These are phyloP conservation scores for Talaromyces sp. DNA, from an alignment of 2,329 filamentous ascomycete species.

Conservation along the genomic window DNA sequence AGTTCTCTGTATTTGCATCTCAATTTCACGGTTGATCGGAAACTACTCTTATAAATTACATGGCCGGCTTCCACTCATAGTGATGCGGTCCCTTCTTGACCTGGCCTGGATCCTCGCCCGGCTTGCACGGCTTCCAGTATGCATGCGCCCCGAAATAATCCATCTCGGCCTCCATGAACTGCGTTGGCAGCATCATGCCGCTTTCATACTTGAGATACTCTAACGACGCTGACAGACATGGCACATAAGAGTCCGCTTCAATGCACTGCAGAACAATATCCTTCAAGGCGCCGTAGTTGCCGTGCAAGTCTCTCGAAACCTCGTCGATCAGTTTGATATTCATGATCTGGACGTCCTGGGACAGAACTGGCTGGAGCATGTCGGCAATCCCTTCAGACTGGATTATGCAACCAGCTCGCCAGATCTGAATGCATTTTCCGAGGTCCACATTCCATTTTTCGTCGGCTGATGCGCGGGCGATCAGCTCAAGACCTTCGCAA, in stretches of 20 bases:
- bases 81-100: slow-evolving; percentile 55
- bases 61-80: slow-evolving; percentile 55
- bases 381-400: slow-evolving; percentile 60
- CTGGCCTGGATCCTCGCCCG: slow-evolving; percentile 47
- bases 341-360: slow-evolving; percentile 20
- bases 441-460: slow-evolving; percentile 52
- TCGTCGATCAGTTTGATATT: slow-evolving; percentile 37
- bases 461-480: slow-evolving; percentile 52
- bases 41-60: not conserved
- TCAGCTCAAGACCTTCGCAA: slow-evolving; percentile 60
- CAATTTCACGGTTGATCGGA: not conserved
- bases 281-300: slow-evolving; percentile 48
- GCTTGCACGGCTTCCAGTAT: slow-evolving; percentile 50
- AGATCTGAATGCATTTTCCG: slow-evolving; percentile 47
- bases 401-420: slow-evolving; percentile 67
- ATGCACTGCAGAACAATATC: slow-evolving; percentile 50
- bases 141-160: slow-evolving; percentile 66
- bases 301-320: slow-evolving; percentile 50
- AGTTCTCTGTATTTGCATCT: not conserved
- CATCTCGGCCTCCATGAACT: slow-evolving; percentile 65
- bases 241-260: slow-evolving; percentile 54
- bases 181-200: slow-evolving; percentile 56
- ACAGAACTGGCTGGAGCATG: slow-evolving; percentile 42
- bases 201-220: slow-evolving; percentile 63
- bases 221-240: slow-evolving; percentile 55